Base-by-base conservation (phyloP, 805 yeast species). In the Hanseniaspora clermontiae region DNA sequence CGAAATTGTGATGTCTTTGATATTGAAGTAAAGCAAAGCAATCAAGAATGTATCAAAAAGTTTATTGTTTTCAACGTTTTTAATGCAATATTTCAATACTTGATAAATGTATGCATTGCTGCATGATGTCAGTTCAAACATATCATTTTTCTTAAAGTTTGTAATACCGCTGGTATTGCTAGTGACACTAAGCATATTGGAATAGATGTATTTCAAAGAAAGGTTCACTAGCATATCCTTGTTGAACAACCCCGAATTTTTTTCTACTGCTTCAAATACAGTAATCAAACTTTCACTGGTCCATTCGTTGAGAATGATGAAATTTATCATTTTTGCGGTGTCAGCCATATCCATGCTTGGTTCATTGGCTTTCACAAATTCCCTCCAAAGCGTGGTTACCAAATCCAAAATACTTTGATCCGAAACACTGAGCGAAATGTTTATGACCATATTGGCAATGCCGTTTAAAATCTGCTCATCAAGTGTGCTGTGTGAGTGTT, bases 71-170 rank as follows among this genome's bases (percentile, higher is more conserved):
- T 20, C 5, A 15, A 36, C 34, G 14, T 39, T 37, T 8, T 7
- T 14, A 8, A 27, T 7, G 11, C 47, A 24, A 31, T 45, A 52
- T 6, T 52, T 46, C 32, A 52, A 45, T 9, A 52, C 31, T 8
- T 11, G 29, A 32, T 52, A 37, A 12, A 52, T 27, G 19, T 29
- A 45, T 14, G n/a, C n/a, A 15, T 17, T 52, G 20, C 38, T 52
- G 20, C 39, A 37, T 5, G 56, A 45, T 15, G 56, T 45, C 10
- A 52, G 3, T 20, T 52, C 56, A 45, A 52, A 52, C 31, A 52
- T 5, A 31, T 52, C 56, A 17, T 45, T 52, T 17, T n/a, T 36
- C 5, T 45, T 34, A 4, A 46, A 31, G 14, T 36, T 46, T 7
- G 39, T 10, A 5, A n/a, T 17, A 2, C 46, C 29, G 29, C 46